These are phyloP conservation scores for Ceratobasidium sp. DNA, from an alignment of 1,284 basidiomycete species.

Conservation along the genomic window DNA sequence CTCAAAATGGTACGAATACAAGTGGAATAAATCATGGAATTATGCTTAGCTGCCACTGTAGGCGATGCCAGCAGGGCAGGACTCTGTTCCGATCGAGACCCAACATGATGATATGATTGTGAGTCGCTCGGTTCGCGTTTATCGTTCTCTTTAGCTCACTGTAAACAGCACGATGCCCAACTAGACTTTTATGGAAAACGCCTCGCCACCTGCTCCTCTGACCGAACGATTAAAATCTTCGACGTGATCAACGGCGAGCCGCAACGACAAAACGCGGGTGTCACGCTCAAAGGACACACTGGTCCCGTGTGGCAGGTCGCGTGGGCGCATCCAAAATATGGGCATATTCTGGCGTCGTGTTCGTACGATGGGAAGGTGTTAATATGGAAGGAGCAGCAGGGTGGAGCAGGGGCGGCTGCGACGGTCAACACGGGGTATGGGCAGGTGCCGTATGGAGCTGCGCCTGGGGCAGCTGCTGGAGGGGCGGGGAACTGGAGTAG, in stretches of 20 bases:
- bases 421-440: constrained; percentile 35
- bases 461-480: constrained; percentile 52
- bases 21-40: neutral
- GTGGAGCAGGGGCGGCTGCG: constrained; percentile 60
- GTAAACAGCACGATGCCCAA: constrained; percentile 90
- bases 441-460: constrained; percentile 50
- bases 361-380: constrained; percentile 98
- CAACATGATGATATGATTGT: constrained; percentile 97
- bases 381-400: constrained; percentile 93
- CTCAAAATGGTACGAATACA: constrained; percentile 13
- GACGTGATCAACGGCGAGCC: constrained; percentile 90
- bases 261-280: constrained; percentile 68
- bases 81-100: constrained; percentile 83
- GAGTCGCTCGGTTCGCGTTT: constrained; percentile 53
- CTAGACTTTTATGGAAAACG: constrained; percentile 98
- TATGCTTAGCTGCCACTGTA: neutral
- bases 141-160: constrained; percentile 4
- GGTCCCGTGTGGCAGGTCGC: constrained; percentile 98
- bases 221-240: constrained; percentile 95
- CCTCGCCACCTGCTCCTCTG: constrained; percentile 95
- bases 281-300: constrained; percentile 91
- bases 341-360: constrained; percentile 94
- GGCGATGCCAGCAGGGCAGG: constrained; percentile 44
- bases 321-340: constrained; percentile 99
- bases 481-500: constrained; percentile 81